phyloP scores from a whole-genome alignment of 1,284 basidiomycete genomes.

The Microstroma glucosiphilum region DNA sequence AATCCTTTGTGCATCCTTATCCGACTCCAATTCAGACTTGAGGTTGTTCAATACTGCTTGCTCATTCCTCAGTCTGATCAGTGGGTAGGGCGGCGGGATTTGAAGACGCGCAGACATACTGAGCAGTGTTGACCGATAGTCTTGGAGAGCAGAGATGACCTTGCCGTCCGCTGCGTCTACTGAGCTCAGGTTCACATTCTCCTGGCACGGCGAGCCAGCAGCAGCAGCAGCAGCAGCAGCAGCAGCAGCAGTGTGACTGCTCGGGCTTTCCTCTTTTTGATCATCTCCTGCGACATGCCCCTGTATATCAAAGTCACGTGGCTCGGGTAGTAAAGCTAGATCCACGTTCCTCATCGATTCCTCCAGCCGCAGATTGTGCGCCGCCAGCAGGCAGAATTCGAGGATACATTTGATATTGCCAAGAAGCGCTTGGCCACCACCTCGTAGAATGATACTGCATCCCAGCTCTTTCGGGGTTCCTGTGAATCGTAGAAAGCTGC shows the following conservation, averaged over 20 bases:
- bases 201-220: too few species aligned
- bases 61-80: slow-evolving; percentile 70
- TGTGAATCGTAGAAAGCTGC: slow-evolving; percentile 77
- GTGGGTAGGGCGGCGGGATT: slow-evolving; percentile 79
- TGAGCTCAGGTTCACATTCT: too few species aligned
- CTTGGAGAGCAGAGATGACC: background rate
- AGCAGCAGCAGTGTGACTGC: too few species aligned
- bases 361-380: slow-evolving; percentile 83
- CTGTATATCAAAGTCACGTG: background rate
- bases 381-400: slow-evolving; percentile 82
- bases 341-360: slow-evolving; percentile 51
- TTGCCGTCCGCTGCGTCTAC: background rate
- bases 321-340: slow-evolving; percentile 3
- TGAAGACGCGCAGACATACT: slow-evolving; percentile 82
- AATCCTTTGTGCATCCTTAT: too few species aligned
- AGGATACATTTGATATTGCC: slow-evolving; percentile 84
- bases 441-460: slow-evolving; percentile 85
- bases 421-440: slow-evolving; percentile 74
- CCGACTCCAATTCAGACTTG: background rate
- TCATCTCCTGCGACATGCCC: background rate
- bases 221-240: too few species aligned
- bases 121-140: slow-evolving; percentile 61
- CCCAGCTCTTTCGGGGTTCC: slow-evolving; percentile 86
- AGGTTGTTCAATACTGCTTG: background rate
- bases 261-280: too few species aligned